Evolutionary conservation across 495 filamentous ascomycete genomes (phyloP).

Genomic region (Cercophora sp.): DNA sequence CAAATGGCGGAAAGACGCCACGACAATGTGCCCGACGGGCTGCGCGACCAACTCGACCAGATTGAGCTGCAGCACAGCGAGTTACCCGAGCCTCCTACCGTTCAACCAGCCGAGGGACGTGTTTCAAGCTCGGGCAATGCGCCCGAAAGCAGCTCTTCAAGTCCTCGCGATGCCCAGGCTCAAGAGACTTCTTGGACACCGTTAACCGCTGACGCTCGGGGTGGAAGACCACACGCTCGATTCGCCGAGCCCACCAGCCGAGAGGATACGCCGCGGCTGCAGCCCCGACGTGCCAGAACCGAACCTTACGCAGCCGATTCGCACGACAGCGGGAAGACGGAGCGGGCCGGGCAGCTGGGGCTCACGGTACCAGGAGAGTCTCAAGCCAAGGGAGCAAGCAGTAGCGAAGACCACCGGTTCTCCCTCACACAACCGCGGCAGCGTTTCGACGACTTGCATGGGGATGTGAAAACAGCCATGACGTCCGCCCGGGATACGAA

Average conservation of each 20-base stretch:
- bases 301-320: constrained; percentile 31
- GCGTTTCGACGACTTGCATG: constrained; percentile 24
- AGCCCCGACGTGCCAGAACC: constrained; percentile 4
- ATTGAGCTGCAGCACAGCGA: constrained; percentile 22
- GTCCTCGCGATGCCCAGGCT: not conserved
- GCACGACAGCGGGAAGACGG: constrained; percentile 7
- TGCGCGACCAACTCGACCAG: constrained; percentile 21
- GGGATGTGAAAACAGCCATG: constrained; percentile 13
- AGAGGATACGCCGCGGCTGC: constrained; percentile 4
- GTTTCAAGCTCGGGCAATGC: too few species aligned
- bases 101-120: not conserved
- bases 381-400: not conserved
- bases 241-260: constrained; percentile 1
- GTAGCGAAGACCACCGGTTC: constrained; percentile 12
- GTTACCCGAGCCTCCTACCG: constrained; percentile 2
- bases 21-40: not conserved
- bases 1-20: constrained; percentile 4
- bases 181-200: constrained; percentile 7
- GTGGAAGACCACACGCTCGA: constrained; percentile 7
- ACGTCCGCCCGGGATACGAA: constrained; percentile 18
- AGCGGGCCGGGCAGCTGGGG: not conserved
- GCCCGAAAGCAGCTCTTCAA: not conserved
- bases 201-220: not conserved
- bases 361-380: not conserved
- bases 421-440: constrained; percentile 26